A percentile compares a stretch with the other conserved stretches of the same genome.
These are phyloP conservation scores for Sordaria brevicollis DNA, from an alignment of 495 filamentous ascomycete species.

Conservation along the genomic window DNA sequence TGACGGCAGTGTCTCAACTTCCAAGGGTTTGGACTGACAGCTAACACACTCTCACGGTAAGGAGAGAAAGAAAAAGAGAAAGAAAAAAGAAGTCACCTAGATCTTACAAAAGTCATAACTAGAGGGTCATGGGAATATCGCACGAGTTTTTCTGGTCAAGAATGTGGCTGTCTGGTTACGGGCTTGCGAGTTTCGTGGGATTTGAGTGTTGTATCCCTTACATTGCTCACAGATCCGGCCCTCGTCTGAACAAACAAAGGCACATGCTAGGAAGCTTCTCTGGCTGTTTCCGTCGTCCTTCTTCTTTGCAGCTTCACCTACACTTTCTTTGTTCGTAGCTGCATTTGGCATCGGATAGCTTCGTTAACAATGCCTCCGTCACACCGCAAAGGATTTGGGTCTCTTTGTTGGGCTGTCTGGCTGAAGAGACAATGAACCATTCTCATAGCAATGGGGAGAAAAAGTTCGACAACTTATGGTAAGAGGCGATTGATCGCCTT, in stretches of 20 bases:
- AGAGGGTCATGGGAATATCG: not conserved
- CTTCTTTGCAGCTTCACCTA: conserved; percentile 28
- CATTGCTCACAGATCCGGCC: not conserved
- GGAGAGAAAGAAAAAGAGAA: too few relatives aligned
- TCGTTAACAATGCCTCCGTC: not conserved
- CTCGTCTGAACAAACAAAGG: not conserved
- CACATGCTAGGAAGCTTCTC: not conserved
- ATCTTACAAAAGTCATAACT: not conserved
- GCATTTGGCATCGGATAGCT: not conserved
- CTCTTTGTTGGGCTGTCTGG: not conserved
- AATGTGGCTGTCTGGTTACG: not conserved
- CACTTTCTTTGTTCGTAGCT: not conserved
- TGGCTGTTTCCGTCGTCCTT: conserved; percentile 24
- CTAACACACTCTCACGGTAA: not conserved
- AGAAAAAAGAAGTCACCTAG: not conserved
- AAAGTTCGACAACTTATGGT: not conserved
- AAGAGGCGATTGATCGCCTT: not conserved
- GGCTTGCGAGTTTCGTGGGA: not conserved
- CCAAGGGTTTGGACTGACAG: not conserved
- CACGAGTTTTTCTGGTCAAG: not conserved
- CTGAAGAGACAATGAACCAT: not conserved
- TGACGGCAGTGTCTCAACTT: not conserved
- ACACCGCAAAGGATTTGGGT: conserved; percentile 14
- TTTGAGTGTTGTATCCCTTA: not conserved
- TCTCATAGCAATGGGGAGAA: not conserved